phyloP scores from a whole-genome alignment of 2,329 filamentous ascomycete genomes.

The Colletotrichum brevisporum region DNA sequence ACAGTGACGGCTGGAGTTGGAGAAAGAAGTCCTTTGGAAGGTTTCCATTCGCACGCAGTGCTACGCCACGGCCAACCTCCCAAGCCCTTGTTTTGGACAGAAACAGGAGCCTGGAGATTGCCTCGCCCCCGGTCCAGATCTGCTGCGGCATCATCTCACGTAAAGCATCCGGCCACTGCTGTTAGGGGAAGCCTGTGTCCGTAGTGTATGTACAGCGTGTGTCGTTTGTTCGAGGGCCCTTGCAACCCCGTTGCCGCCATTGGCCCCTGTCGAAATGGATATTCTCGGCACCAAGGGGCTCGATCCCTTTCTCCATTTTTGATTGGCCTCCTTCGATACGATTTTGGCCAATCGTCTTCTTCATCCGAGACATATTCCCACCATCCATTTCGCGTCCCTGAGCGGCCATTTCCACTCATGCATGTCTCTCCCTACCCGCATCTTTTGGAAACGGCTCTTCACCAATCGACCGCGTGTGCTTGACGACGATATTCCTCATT shows the following conservation, averaged over 20 bases:
- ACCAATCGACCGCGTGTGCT: slow-evolving; percentile 31
- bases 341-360: slow-evolving; percentile 39
- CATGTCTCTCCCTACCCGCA: slow-evolving; percentile 51
- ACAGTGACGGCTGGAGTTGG: not conserved
- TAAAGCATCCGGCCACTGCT: slow-evolving; percentile 29
- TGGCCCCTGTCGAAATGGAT: slow-evolving; percentile 24
- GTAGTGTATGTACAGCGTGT: not conserved
- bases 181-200: not conserved
- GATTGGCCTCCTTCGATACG: slow-evolving; percentile 32
- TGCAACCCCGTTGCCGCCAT: slow-evolving; percentile 14
- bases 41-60: slow-evolving; percentile 29
- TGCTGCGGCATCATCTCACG: slow-evolving; percentile 9
- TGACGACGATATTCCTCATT: slow-evolving; percentile 29
- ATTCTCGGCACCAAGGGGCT: slow-evolving; percentile 30
- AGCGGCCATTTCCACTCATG: slow-evolving; percentile 41
- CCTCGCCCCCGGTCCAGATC: slow-evolving; percentile 21
- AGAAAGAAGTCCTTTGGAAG: slow-evolving; percentile 35
- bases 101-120: slow-evolving; percentile 25
- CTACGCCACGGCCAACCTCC: slow-evolving; percentile 19
- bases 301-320: slow-evolving; percentile 43
- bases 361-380: slow-evolving; percentile 31
- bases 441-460: slow-evolving; percentile 37
- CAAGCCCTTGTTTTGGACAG: slow-evolving; percentile 11
- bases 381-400: slow-evolving; percentile 21
- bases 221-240: slow-evolving; percentile 1